Conservation (phyloP, 108 stramenopile genomes). For the Discostella stelligeroides region DNA sequence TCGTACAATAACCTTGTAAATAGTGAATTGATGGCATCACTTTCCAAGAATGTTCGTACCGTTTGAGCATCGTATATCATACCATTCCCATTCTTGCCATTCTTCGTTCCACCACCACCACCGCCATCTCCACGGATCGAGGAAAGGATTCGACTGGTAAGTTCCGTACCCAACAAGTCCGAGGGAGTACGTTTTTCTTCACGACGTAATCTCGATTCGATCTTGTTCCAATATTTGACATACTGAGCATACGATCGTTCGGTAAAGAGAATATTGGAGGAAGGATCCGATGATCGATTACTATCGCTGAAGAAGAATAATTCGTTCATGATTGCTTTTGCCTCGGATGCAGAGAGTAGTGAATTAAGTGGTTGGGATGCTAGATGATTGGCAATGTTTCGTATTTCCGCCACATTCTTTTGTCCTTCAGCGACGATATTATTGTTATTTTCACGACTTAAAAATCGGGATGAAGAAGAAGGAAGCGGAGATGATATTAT, state of each 20-base stretch:
- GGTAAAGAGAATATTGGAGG: slow-evolving; percentile 40
- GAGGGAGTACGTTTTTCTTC: slow-evolving; percentile 49
- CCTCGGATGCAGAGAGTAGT: slow-evolving; percentile 55
- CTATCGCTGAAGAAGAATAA: slow-evolving; percentile 40
- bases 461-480: not conserved
- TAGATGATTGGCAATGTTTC: slow-evolving; percentile 42
- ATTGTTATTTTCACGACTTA: not conserved
- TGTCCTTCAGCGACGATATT: not conserved
- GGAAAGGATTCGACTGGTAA: slow-evolving; percentile 55
- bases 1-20: slow-evolving; percentile 66
- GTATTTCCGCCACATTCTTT: slow-evolving; percentile 21
- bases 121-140: slow-evolving; percentile 38
- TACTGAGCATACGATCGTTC: slow-evolving; percentile 47
- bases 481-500: not conserved
- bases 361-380: slow-evolving; percentile 48
- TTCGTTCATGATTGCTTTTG: slow-evolving; percentile 51
- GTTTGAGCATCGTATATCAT: slow-evolving; percentile 58
- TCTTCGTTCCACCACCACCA: slow-evolving; percentile 3
- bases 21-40: slow-evolving; percentile 65
- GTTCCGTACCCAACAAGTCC: slow-evolving; percentile 53
- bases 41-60: slow-evolving; percentile 60
- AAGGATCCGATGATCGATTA: too few species aligned
- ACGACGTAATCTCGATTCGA: slow-evolving; percentile 39
- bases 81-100: slow-evolving; percentile 26
- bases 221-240: slow-evolving; percentile 58